Evolutionary conservation across 495 filamentous ascomycete genomes (phyloP), one percentile per base, ranked within the genome.

Genomic region (Hypoxylon lienhwacheense): DNA sequence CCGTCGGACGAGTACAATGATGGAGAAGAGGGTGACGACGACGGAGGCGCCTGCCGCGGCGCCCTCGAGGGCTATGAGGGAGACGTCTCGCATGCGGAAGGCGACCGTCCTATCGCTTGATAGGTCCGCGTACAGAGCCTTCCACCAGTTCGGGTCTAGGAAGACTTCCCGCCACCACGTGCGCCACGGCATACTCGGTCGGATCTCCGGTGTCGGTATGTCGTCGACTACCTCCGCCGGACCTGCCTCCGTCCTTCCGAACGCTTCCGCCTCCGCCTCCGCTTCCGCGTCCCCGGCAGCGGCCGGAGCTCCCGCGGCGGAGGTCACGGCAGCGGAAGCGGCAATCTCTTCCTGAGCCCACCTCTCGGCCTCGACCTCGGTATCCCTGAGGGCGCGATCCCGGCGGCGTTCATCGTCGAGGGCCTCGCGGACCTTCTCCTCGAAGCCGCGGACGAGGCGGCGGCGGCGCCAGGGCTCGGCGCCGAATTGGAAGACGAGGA

Each of bases 401-500:
- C 67, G 62, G 52, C 65, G 58, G 21, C 57, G 49, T 58, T 82
- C 89, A 59, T 85, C 85, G 29, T 95, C 90, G 32, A 97, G 74
- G 1, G 90, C 87, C 15, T 65, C 64, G 50, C 70, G 65, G 19
- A 77, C 75, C 36, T 67, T 67, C 62, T 85, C 84, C 47, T 83
- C 83, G 35, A 98, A 88, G 10, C 87, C 89, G 52, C 79, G 80
- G 22, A 96, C 87, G 47, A 98, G 76, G 56, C 90, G 70, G 57
- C 75, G 78, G 56, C 93, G 77, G 51, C 90, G 83, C 90, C 91
- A 97, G 5, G 93, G 93, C 75, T 98, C 93, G 36, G 97, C 84
- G n/a, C 88, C 85, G 61, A 95, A 85, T 72, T 97, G 89, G 63
- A 95, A 84, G 35, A 91, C 79, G 33, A 98, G 68, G 67, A 98